Percentiles rank a stretch among this genome's conserved stretches.
phyloP scores from a whole-genome alignment of 257 asterid genomes.

The Linaria vulgaris region DNA sequence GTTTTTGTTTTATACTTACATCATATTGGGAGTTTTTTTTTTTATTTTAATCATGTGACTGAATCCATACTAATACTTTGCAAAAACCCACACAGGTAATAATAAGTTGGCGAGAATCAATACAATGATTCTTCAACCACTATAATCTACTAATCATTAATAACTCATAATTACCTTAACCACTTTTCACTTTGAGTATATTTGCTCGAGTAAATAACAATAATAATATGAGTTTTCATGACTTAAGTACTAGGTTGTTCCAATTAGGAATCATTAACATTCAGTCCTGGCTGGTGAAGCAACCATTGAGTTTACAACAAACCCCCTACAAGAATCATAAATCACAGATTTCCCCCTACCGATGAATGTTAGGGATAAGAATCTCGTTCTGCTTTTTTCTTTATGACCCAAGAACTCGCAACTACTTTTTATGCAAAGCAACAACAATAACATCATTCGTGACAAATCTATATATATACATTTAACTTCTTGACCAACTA shows the following conservation, averaged over 20 bases:
- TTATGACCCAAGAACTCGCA: too few relatives aligned
- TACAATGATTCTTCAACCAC: background rate
- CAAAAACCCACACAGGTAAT: background rate
- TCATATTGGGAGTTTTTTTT: too few relatives aligned
- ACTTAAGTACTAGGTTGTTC: background rate
- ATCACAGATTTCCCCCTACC: constrained; percentile 22
- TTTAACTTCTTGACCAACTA: too few relatives aligned
- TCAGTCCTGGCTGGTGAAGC: background rate
- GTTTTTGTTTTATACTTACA: too few relatives aligned
- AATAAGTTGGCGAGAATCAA: background rate
- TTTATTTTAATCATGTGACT: too few relatives aligned
- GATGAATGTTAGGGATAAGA: too few relatives aligned
- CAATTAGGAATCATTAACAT: constrained; percentile 14
- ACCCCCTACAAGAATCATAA: constrained; percentile 24
- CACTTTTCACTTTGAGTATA: background rate
- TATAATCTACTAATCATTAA: background rate
- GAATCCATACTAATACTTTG: background rate
- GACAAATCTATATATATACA: too few relatives aligned
- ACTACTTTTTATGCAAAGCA: too few relatives aligned
- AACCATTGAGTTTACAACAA: constrained; percentile 21
- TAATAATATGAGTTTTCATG: background rate
- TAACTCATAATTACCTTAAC: background rate
- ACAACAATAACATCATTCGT: too few relatives aligned
- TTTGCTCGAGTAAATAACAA: background rate
- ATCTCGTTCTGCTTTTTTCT: too few relatives aligned